These are phyloP conservation scores for Allomyces macrogynus DNA, from an alignment of 192 early-diverging fungal genomes.

Conservation along the genomic window DNA sequence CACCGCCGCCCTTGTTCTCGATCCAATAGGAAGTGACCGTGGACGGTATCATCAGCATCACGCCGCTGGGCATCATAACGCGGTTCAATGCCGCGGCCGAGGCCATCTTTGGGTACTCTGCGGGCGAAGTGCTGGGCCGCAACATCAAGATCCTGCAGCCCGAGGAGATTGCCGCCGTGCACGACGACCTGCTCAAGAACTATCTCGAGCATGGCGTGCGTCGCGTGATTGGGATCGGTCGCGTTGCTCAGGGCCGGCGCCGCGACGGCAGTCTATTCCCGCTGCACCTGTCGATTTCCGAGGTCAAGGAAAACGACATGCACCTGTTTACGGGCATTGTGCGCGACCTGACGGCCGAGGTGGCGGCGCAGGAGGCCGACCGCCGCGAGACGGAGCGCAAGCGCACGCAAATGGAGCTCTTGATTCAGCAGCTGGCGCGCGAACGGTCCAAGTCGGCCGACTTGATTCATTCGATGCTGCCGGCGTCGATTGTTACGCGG, in stretches of 20 bases:
- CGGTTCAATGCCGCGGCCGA: conserved; percentile 16
- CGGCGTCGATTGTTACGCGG: conserved; percentile 7
- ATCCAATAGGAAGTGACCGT: conserved; percentile 6
- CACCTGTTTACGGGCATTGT: conserved; percentile 24
- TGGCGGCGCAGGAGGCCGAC: conserved; percentile 1
- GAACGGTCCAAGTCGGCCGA: conserved; percentile 9
- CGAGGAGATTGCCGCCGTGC: background rate
- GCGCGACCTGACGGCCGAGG: conserved; percentile 17
- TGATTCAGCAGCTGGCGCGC: conserved; percentile 5
- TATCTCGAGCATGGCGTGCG: conserved; percentile 6
- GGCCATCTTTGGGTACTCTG: conserved; percentile 7
- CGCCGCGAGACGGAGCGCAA: conserved; percentile 4
- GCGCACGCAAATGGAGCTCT: conserved; percentile 9
- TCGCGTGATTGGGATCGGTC: background rate
- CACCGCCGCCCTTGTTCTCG: too few species aligned
- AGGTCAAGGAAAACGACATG: conserved; percentile 12
- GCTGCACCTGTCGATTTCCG: conserved; percentile 15
- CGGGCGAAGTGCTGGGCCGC: background rate
- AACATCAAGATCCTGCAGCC: background rate
- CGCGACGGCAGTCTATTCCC: conserved; percentile 14
- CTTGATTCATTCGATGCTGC: conserved; percentile 18
- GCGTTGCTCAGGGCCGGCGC: conserved; percentile 1
- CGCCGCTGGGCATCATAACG: conserved; percentile 7
- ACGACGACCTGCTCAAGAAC: conserved; percentile 8
- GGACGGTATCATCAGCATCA: conserved; percentile 21